phyloP scores from a whole-genome alignment of 352 stramenopile genomes.

The Pythium dissimile region DNA sequence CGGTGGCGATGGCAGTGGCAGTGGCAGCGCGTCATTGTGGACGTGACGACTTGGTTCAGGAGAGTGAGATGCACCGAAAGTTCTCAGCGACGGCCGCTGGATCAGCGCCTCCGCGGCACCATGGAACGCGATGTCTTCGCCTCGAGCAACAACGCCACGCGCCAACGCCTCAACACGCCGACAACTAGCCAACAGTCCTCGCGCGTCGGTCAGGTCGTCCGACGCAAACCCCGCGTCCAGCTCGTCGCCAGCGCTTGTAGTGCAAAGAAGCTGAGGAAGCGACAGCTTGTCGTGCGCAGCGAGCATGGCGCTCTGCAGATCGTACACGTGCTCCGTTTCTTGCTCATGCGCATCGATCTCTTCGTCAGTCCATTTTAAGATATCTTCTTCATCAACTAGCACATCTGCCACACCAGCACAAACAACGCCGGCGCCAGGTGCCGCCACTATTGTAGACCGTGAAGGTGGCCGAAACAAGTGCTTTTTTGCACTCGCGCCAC shows the following conservation, averaged over 20 bases:
- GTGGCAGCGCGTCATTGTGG: background rate
- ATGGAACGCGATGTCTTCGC: constrained; percentile 44
- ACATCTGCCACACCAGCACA: too few relatives aligned
- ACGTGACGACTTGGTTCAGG: background rate
- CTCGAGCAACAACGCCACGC: constrained; percentile 20
- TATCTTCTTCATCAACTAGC: constrained; percentile 10
- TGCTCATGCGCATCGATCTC: constrained; percentile 43
- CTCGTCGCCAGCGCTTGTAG: background rate
- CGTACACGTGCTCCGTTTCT: constrained; percentile 38
- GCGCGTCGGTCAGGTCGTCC: background rate
- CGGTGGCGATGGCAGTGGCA: too few relatives aligned
- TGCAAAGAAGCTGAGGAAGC: constrained; percentile 5
- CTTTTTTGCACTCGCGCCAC: background rate
- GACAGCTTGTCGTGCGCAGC: constrained; percentile 27
- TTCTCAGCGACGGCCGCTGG: constrained; percentile 34
- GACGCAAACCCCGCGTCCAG: background rate
- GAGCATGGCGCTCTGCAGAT: constrained; percentile 36
- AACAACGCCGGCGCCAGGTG: background rate
- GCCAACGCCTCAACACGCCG: constrained; percentile 20
- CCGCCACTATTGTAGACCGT: background rate
- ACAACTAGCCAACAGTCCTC: background rate
- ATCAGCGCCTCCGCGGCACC: constrained; percentile 40
- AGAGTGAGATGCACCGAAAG: background rate
- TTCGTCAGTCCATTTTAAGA: constrained; percentile 43
- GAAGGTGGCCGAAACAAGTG: background rate